Base-by-base conservation (phyloP, 2,329 filamentous ascomycete species). In the Aspergillus sp. region DNA sequence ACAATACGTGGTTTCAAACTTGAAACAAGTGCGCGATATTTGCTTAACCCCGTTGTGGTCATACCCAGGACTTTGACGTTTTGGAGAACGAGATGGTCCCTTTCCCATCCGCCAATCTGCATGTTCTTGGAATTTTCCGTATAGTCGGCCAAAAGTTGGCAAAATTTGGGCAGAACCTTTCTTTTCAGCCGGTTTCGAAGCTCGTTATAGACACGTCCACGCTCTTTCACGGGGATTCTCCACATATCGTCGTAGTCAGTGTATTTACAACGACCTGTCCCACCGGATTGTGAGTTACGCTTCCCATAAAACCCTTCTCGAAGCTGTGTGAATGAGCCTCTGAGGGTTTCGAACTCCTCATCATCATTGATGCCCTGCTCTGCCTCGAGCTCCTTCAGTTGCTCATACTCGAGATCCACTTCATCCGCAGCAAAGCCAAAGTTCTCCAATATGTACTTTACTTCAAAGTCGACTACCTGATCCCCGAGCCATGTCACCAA, bases 41-140 rank as follows among this genome's bases (percentile, higher is more conserved):
- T 96, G 72, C 87, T 88, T 8, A 96, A 70, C 1, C 91, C 90
- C 0, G 91, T 96, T 0, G 89, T 92, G 0, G 91, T 96, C 79
- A 87, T 82, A 8, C 86, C 86, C 52, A 89, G 81, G 25, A 89
- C 70, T 55, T 80, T 84, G 5, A 83, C 77, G 51, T 84, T 83
- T 35, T 83, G 82, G 3, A 93, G 75, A 23, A 90, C 79, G 21
- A 82, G 74, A 8, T 81, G 74, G 58, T 91, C 84, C 37, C 79
- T 77, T 57, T 87, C 81, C 80, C 83, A 88, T 25, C 79, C 81
- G 15, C 81, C 82, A 19, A 83, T 80, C 51, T 83, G 85, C 7
- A 85, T 73, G 14, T 85, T 77, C 11, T 76, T 75, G 31, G 83
- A 82, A 4, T 79, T 74, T 1, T 75, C 67, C 11, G 79, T 70